A percentile compares a stretch with the other conserved stretches of the same genome.
phyloP scores from a whole-genome alignment of 1,284 basidiomycete species.

The Lentinus polychrous region DNA sequence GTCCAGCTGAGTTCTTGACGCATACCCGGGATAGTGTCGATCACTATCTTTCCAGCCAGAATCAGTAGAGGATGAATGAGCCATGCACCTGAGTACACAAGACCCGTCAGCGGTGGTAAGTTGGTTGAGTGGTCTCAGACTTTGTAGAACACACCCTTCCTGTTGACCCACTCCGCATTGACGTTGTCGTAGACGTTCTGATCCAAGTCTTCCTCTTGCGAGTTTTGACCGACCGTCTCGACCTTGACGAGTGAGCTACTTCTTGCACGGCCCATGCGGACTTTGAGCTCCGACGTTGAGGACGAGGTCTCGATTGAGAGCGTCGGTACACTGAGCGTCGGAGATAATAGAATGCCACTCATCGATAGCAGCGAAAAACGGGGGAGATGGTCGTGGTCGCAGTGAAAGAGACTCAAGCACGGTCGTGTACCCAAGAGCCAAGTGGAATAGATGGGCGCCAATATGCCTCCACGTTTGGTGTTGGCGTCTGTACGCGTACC shows the following conservation, averaged over 20 bases:
- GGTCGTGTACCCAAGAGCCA: slow-evolving; percentile 7
- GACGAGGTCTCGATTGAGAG: slow-evolving; percentile 15
- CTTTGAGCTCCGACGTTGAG: slow-evolving; percentile 19
- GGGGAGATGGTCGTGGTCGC: slow-evolving; percentile 8
- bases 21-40: slow-evolving; percentile 94
- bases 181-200: slow-evolving; percentile 81
- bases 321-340: slow-evolving; percentile 21
- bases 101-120: slow-evolving; percentile 4
- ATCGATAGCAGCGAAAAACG: slow-evolving; percentile 8
- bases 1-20: slow-evolving; percentile 95
- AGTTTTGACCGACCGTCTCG: slow-evolving; percentile 76
- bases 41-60: slow-evolving; percentile 81
- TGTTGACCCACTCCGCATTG: slow-evolving; percentile 98
- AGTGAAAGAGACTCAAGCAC: slow-evolving; percentile 2
- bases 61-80: slow-evolving; percentile 95
- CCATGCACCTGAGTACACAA: slow-evolving; percentile 80
- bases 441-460: too few species aligned
- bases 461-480: too few species aligned
- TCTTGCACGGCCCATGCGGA: slow-evolving; percentile 51
- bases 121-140: not conserved
- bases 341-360: slow-evolving; percentile 20
- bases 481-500: too few species aligned
- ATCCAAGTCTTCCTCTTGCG: slow-evolving; percentile 76
- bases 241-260: slow-evolving; percentile 84
- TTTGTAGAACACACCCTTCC: slow-evolving; percentile 69